Evolutionary conservation across 306 rosid genomes (phyloP).

Genomic region (Dryas alaskensis): DNA sequence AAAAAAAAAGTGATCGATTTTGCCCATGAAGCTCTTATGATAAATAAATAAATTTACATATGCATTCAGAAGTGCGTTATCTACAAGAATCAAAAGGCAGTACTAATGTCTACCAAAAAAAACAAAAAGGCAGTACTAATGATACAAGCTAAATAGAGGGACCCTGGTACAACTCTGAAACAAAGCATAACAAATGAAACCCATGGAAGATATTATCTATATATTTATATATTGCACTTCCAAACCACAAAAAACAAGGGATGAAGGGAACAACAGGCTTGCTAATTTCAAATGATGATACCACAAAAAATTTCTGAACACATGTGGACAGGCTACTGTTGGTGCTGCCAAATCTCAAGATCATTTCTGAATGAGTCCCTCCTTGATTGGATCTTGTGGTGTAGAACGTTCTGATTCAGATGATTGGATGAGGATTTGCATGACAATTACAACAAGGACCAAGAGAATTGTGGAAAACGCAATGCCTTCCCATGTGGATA

Average conservation of each 20-base stretch:
- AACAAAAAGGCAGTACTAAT: background rate
- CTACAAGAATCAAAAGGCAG: too few relatives aligned
- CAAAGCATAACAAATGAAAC: too few relatives aligned
- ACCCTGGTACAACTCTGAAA: too few relatives aligned
- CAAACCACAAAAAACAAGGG: background rate
- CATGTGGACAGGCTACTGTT: background rate
- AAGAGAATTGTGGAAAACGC: slow-evolving; percentile 40
- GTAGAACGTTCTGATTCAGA: slow-evolving; percentile 54
- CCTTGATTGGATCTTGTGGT: slow-evolving; percentile 44
- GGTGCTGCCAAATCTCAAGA: slow-evolving; percentile 6
- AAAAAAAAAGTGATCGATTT: too few relatives aligned
- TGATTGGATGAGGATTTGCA: slow-evolving; percentile 69
- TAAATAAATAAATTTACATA: too few relatives aligned
- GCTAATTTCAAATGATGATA: background rate
- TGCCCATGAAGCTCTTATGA: too few relatives aligned
- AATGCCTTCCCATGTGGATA: slow-evolving; percentile 75
- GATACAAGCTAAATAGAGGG: too few relatives aligned
- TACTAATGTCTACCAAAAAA: too few relatives aligned
- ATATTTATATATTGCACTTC: background rate
- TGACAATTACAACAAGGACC: slow-evolving; percentile 38
- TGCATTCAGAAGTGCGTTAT: too few relatives aligned
- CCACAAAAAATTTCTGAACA: background rate
- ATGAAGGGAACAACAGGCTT: background rate
- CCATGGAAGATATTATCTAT: too few relatives aligned
- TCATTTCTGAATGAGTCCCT: slow-evolving; percentile 50